phyloP scores from a whole-genome alignment of 495 filamentous ascomycete species.

The Polyplosphaeria fusca region DNA sequence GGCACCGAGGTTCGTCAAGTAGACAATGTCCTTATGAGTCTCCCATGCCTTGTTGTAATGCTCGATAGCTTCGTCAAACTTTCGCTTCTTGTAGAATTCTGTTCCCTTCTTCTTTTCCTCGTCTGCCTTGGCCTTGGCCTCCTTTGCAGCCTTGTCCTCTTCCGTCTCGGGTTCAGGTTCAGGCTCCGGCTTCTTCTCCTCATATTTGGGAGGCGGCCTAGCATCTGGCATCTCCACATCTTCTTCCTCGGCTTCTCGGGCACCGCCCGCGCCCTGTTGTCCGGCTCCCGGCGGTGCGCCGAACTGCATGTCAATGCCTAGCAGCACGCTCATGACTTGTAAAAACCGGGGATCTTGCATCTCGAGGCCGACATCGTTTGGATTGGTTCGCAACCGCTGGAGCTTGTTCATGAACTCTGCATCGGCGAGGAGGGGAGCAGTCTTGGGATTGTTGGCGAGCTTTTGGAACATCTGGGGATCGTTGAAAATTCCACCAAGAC shows the following conservation, averaged over 20 bases:
- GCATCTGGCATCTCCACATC: conserved; percentile 78
- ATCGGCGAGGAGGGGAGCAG: conserved; percentile 77
- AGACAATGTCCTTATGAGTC: conserved; percentile 90
- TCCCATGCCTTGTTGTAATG: conserved; percentile 98
- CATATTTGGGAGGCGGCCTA: conserved; percentile 49
- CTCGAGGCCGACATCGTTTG: conserved; percentile 70
- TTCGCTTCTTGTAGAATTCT: conserved; percentile 94
- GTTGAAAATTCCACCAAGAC: conserved; percentile 85
- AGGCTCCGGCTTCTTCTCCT: conserved; percentile 57
- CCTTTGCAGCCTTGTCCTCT: conserved; percentile 74
- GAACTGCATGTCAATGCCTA: conserved; percentile 94
- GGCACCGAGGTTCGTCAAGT: conserved; percentile 92
- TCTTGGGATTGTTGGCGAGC: conserved; percentile 91
- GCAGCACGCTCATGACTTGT: conserved; percentile 86
- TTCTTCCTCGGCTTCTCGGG: conserved; percentile 57
- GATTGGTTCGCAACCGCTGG: conserved; percentile 73
- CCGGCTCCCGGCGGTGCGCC: conserved; percentile 53
- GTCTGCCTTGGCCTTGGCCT: conserved; percentile 90
- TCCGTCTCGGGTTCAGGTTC: conserved; percentile 71
- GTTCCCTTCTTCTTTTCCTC: conserved; percentile 93
- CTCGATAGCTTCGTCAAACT: conserved; percentile 89
- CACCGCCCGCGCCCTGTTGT: conserved; percentile 43
- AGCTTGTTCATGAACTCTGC: conserved; percentile 86
- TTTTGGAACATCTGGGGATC: conserved; percentile 88
- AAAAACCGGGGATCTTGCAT: conserved; percentile 89